Evolutionary conservation across 495 filamentous ascomycete species (phyloP).

Genomic region (Penicillium robsamsonii): DNA sequence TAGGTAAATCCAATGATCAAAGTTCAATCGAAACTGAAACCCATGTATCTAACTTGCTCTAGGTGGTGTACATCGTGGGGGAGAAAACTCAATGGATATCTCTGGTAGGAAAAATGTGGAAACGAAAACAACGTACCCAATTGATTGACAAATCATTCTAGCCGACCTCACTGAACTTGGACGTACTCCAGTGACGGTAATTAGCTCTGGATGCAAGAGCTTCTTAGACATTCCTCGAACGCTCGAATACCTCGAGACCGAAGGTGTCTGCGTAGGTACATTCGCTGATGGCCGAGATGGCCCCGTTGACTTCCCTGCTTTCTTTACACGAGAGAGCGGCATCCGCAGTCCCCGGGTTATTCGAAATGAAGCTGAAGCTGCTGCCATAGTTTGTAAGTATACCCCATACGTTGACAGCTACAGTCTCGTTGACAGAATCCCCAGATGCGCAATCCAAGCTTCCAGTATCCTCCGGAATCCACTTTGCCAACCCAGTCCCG

Average conservation of each 20-base stretch:
- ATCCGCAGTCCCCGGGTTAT: conserved; percentile 72
- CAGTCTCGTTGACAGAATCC: conserved; percentile 4
- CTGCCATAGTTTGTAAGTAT: conserved; percentile 74
- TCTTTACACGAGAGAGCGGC: conserved; percentile 85
- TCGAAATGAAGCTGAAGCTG: conserved; percentile 74
- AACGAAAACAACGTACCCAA: neutral
- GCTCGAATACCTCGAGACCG: conserved; percentile 91
- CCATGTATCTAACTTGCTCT: conserved; percentile 29
- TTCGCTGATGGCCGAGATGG: conserved; percentile 76
- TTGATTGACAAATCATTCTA: conserved; percentile 11
- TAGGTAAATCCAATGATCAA: conserved; percentile 30
- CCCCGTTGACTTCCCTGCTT: conserved; percentile 79
- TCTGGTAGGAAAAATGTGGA: conserved; percentile 46
- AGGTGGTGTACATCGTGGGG: conserved; percentile 92
- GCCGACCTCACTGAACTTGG: conserved; percentile 94
- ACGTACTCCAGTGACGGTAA: conserved; percentile 83
- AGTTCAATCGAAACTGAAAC: neutral
- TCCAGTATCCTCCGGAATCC: conserved; percentile 66
- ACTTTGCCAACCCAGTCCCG: conserved; percentile 88
- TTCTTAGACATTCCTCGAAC: conserved; percentile 91
- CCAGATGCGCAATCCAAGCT: conserved; percentile 64
- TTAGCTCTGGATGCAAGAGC: conserved; percentile 90
- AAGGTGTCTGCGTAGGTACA: conserved; percentile 81
- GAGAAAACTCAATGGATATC: conserved; percentile 82
- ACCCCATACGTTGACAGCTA: neutral